phyloP scores from a whole-genome alignment of 2,329 filamentous ascomycete genomes.

The Colletotrichum theobromicola region DNA sequence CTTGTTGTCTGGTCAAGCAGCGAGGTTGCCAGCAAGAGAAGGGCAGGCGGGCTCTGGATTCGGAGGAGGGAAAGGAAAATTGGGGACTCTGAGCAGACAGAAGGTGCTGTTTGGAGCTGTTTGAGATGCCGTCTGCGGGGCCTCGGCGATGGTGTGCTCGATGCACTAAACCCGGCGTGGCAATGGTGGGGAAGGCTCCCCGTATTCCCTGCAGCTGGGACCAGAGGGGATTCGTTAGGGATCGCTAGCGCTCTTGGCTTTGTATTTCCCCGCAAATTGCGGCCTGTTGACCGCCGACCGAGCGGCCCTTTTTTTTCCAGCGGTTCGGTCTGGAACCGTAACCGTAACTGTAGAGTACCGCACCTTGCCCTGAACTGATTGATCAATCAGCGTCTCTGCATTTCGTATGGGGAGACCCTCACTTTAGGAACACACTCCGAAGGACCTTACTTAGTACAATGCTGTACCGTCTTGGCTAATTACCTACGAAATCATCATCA shows the following conservation, averaged over 20 bases:
- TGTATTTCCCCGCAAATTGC: conserved; percentile 15
- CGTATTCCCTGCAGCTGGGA: conserved; percentile 1
- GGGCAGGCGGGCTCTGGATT: background rate
- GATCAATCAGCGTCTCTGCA: background rate
- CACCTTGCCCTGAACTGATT: background rate
- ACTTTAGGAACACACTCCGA: background rate
- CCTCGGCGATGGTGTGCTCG: conserved; percentile 18
- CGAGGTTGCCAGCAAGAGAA: background rate
- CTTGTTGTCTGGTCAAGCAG: background rate
- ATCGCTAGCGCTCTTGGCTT: conserved; percentile 3
- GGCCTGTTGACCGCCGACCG: conserved; percentile 9
- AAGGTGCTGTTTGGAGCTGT: background rate
- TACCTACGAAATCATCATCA: background rate
- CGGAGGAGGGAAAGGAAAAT: background rate
- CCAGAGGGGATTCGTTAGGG: background rate
- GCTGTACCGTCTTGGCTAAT: background rate
- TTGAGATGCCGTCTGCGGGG: background rate
- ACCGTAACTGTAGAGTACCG: background rate
- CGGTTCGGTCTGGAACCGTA: background rate
- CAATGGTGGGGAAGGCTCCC: background rate
- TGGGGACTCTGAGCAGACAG: background rate
- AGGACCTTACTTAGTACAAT: background rate
- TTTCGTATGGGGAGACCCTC: background rate
- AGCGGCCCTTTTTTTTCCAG: background rate
- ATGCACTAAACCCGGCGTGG: background rate